Evolutionary conservation across 768 basidiomycete species (phyloP).

Genomic region (Boletus eberwhitei): DNA sequence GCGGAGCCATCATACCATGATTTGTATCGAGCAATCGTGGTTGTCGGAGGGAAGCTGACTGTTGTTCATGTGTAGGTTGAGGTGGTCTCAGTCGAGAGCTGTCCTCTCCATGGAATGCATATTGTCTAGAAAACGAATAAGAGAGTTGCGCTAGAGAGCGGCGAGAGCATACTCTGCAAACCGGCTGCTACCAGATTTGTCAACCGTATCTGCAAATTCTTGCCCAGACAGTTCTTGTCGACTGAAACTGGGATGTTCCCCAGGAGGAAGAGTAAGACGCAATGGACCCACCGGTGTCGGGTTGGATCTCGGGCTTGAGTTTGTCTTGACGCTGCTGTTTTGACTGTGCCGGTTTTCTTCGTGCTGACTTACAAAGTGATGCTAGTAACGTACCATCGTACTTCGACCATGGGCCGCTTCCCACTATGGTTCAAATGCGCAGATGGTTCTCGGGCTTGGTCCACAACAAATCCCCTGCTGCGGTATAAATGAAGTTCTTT

Average conservation of each 20-base stretch:
- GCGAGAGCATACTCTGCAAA: constrained; percentile 44
- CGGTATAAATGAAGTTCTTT: constrained; percentile 50
- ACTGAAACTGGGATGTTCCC: constrained; percentile 43
- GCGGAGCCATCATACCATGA: constrained; percentile 32
- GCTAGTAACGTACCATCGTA: constrained; percentile 37
- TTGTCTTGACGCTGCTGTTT: constrained; percentile 28
- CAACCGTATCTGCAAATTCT: constrained; percentile 12
- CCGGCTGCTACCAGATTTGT: constrained; percentile 49
- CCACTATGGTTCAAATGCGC: constrained; percentile 51
- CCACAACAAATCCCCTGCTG: constrained; percentile 27
- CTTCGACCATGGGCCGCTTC: constrained; percentile 57
- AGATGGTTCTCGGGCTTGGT: constrained; percentile 33
- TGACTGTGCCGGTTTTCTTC: constrained; percentile 13
- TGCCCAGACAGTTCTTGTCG: constrained; percentile 24
- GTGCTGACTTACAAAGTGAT: not conserved
- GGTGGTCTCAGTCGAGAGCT: constrained; percentile 40
- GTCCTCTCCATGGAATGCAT: constrained; percentile 55
- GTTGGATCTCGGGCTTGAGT: constrained; percentile 62
- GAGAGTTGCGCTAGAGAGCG: constrained; percentile 6
- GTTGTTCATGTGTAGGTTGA: constrained; percentile 42
- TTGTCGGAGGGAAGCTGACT: constrained; percentile 36
- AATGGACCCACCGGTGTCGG: constrained; percentile 55
- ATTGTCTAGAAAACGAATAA: constrained; percentile 49
- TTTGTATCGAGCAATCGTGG: constrained; percentile 32
- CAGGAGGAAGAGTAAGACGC: constrained; percentile 64